phyloP scores from a whole-genome alignment of 495 filamentous ascomycete genomes.

The Penicillium antarcticum region DNA sequence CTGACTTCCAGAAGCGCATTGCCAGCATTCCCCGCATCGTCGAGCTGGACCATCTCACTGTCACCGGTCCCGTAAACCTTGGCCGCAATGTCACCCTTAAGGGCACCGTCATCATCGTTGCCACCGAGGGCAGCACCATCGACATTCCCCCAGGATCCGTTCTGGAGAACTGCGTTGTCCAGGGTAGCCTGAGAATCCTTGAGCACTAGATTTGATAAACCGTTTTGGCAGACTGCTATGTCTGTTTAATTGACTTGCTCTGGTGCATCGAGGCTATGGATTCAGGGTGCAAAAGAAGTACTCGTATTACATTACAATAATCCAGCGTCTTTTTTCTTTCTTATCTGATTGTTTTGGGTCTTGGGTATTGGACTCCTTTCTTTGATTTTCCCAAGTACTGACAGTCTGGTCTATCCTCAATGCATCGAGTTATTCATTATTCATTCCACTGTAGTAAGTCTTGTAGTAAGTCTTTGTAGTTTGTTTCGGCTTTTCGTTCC shows the following conservation, averaged over 20 bases:
- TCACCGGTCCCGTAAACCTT: slow-evolving; percentile 94
- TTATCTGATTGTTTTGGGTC: slow-evolving; percentile 10
- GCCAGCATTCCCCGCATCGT: slow-evolving; percentile 95
- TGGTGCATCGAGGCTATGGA: slow-evolving; percentile 32
- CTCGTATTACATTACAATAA: slow-evolving; percentile 34
- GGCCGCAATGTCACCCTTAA: slow-evolving; percentile 93
- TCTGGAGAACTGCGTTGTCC: slow-evolving; percentile 98
- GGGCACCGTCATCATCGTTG: slow-evolving; percentile 99
- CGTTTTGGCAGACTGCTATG: not conserved
- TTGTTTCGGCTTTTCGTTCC: too few relatives aligned
- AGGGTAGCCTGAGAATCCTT: slow-evolving; percentile 91
- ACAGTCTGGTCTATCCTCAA: slow-evolving; percentile 10
- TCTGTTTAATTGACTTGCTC: slow-evolving; percentile 10
- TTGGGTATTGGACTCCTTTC: slow-evolving; percentile 11
- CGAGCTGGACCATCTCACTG: slow-evolving; percentile 95
- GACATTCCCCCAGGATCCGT: slow-evolving; percentile 95
- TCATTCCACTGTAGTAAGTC: too few relatives aligned
- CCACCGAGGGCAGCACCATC: slow-evolving; percentile 95
- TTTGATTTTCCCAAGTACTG: slow-evolving; percentile 13
- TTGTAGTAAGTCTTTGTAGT: too few relatives aligned
- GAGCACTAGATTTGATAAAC: slow-evolving; percentile 64
- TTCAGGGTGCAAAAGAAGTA: slow-evolving; percentile 30
- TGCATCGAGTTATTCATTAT: not conserved
- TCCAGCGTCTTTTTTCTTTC: slow-evolving; percentile 23
- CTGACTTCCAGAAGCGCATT: slow-evolving; percentile 98